phyloP scores from a whole-genome alignment of 1,284 basidiomycete species.

The Austroboletus novae-zelandiae region DNA sequence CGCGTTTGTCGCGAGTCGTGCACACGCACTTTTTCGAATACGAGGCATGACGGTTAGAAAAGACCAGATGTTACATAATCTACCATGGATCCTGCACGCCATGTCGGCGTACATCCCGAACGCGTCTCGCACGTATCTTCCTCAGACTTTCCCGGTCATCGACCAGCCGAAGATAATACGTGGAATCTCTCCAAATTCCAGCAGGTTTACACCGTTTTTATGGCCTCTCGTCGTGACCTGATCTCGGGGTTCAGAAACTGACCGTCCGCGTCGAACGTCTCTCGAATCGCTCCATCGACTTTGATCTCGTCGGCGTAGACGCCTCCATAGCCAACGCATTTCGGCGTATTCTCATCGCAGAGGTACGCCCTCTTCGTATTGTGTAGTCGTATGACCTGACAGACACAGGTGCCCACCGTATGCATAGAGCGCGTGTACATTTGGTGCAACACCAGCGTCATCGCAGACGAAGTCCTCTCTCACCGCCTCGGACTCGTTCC shows the following conservation, averaged over 20 bases:
- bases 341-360: slow-evolving; percentile 89
- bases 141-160: slow-evolving; percentile 86
- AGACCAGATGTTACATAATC: slow-evolving; percentile 21
- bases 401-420: slow-evolving; percentile 80
- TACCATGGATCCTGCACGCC: slow-evolving; percentile 37
- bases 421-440: slow-evolving; percentile 94
- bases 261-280: slow-evolving; percentile 73
- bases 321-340: slow-evolving; percentile 96
- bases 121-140: slow-evolving; percentile 74
- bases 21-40: slow-evolving; percentile 67
- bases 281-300: slow-evolving; percentile 83
- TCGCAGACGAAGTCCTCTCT: slow-evolving; percentile 92
- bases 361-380: slow-evolving; percentile 54
- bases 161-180: slow-evolving; percentile 78
- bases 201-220: slow-evolving; percentile 51
- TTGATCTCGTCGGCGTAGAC: slow-evolving; percentile 95
- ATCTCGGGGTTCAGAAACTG: slow-evolving; percentile 56
- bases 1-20: background rate
- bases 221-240: slow-evolving; percentile 1
- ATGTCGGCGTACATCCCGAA: slow-evolving; percentile 66
- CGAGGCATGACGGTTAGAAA: slow-evolving; percentile 55
- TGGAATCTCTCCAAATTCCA: slow-evolving; percentile 81
- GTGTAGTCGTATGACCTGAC: slow-evolving; percentile 4
- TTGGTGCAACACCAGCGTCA: slow-evolving; percentile 94
- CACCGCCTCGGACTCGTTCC: slow-evolving; percentile 92